These are phyloP conservation scores for Tricholoma furcatifolium DNA, from an alignment of 768 basidiomycete genomes.

Conservation along the genomic window DNA sequence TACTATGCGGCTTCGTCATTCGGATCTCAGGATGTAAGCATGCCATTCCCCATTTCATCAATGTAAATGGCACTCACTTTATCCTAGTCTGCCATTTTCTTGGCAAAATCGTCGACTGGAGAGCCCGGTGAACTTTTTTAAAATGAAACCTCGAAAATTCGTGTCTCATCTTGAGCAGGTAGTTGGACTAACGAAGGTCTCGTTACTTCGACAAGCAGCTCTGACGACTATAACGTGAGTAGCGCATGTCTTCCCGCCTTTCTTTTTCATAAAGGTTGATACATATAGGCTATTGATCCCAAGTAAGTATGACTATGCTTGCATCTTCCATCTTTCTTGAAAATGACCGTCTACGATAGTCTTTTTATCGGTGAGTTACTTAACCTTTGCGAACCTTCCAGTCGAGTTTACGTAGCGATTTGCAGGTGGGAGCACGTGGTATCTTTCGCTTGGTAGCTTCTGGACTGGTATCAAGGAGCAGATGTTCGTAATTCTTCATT, in stretches of 20 bases:
- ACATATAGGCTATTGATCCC: conserved; percentile 11
- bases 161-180: conserved; percentile 19
- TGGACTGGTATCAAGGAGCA: conserved; percentile 52
- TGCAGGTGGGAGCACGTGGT: conserved; percentile 37
- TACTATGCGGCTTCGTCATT: conserved; percentile 57
- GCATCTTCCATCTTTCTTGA: neutral
- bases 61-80: neutral
- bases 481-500: neutral
- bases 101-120: conserved; percentile 52
- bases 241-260: neutral
- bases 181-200: conserved; percentile 47
- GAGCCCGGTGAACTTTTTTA: conserved; percentile 29
- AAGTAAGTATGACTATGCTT: neutral
- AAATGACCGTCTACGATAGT: neutral
- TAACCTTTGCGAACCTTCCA: neutral
- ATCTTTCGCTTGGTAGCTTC: conserved; percentile 51
- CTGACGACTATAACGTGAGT: conserved; percentile 42
- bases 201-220: conserved; percentile 39
- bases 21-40: conserved; percentile 45
- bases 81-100: conserved; percentile 48
- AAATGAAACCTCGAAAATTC: neutral
- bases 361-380: conserved; percentile 2
- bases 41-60: neutral
- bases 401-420: neutral
- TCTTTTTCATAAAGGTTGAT: neutral